Evolutionary conservation across 208 protist species (phyloP).

Genomic region (Spongospora subterranea): DNA sequence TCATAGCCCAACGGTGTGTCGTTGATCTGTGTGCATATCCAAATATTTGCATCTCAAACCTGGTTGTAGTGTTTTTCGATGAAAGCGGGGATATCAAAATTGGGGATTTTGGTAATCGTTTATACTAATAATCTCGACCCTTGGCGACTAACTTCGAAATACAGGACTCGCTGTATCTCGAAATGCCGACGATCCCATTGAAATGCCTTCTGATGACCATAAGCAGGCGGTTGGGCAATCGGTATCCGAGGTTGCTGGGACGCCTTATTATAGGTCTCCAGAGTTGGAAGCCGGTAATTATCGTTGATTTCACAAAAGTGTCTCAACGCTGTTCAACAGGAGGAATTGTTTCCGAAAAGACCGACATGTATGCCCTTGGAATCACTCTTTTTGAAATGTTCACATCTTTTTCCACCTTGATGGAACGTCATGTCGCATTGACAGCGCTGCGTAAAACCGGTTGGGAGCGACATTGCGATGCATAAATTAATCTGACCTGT

Average conservation of each 20-base stretch:
- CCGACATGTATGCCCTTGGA: conserved; percentile 39
- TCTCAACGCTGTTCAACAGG: background rate
- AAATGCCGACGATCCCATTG: background rate
- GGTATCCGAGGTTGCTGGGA: background rate
- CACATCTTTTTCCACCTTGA: conserved; percentile 1
- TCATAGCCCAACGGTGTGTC: conserved; percentile 37
- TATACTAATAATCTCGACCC: background rate
- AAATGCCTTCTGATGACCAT: background rate
- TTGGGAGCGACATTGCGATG: background rate
- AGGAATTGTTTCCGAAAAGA: background rate
- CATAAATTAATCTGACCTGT: background rate
- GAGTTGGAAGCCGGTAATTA: background rate
- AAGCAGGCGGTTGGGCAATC: background rate
- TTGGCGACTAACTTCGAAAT: background rate
- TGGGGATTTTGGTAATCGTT: conserved; percentile 47
- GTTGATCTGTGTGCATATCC: background rate
- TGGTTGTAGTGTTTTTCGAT: conserved; percentile 32
- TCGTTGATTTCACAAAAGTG: background rate
- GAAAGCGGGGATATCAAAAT: conserved; percentile 46
- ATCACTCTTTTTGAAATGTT: conserved; percentile 53
- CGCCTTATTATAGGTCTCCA: conserved; percentile 22
- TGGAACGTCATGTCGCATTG: conserved; percentile 40
- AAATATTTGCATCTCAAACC: background rate
- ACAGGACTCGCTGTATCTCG: background rate
- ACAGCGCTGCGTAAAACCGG: conserved; percentile 6